These are phyloP conservation scores for Mycogone perniciosa DNA, from an alignment of 2,329 filamentous ascomycete species.

Conservation along the genomic window DNA sequence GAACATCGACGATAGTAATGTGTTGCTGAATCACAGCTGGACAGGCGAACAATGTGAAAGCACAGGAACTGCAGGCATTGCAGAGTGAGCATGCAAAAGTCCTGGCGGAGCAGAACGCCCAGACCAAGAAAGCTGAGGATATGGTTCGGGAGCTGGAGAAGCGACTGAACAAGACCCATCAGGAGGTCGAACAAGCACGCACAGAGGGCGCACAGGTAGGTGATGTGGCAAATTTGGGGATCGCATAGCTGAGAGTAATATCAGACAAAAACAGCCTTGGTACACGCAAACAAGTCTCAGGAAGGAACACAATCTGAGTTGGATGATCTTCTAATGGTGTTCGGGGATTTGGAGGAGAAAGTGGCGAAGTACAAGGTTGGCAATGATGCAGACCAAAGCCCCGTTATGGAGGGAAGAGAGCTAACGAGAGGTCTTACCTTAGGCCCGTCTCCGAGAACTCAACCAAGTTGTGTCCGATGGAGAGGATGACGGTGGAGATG, in stretches of 20 bases:
- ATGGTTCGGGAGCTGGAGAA: conserved; percentile 22
- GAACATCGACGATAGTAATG: background rate
- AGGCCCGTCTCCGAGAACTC: conserved; percentile 56
- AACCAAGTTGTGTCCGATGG: conserved; percentile 69
- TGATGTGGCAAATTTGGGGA: background rate
- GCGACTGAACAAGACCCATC: conserved; percentile 19
- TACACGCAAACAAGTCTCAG: conserved; percentile 53
- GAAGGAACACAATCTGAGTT: conserved; percentile 63
- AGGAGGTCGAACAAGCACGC: conserved; percentile 17
- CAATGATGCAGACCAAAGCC: background rate
- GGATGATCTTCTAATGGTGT: conserved; percentile 75
- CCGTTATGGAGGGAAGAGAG: background rate
- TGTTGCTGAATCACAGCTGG: background rate
- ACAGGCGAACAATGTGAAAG: conserved; percentile 54
- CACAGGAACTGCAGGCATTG: conserved; percentile 52
- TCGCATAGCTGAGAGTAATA: background rate
- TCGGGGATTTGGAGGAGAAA: conserved; percentile 75
- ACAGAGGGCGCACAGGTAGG: conserved; percentile 23
- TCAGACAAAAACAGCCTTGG: conserved; percentile 27
- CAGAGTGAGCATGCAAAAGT: conserved; percentile 32
- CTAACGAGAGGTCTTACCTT: conserved; percentile 1
- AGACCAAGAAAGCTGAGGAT: conserved; percentile 21
- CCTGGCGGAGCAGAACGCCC: conserved; percentile 31
- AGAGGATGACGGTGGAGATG: conserved; percentile 60
- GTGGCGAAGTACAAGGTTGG: conserved; percentile 66